Evolutionary conservation across 2,329 filamentous ascomycete species (phyloP).

Genomic region (Epichloe gansuensis): DNA sequence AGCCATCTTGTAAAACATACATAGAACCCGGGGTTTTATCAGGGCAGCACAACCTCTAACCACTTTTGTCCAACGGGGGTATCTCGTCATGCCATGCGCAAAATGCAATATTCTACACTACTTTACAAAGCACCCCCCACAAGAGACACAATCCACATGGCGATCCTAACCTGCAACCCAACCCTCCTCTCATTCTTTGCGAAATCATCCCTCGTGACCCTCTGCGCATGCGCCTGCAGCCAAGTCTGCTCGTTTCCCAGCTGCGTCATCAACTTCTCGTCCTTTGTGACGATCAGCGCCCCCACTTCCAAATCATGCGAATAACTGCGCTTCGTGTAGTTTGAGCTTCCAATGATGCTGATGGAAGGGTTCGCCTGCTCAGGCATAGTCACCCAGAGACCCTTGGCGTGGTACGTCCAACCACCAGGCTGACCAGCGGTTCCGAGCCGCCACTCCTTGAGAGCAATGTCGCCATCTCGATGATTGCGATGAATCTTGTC

Average conservation of each 20-base stretch:
- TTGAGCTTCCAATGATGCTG: constrained; percentile 79
- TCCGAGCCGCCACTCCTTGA: constrained; percentile 82
- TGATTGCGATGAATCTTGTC: constrained; percentile 36
- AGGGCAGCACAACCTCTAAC: neutral
- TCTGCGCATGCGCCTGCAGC: constrained; percentile 60
- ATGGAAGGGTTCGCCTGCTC: constrained; percentile 55
- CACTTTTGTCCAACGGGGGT: neutral
- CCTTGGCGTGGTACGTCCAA: constrained; percentile 98
- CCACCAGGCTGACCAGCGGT: constrained; percentile 68
- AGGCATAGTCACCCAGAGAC: constrained; percentile 74
- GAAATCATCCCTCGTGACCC: constrained; percentile 65
- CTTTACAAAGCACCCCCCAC: constrained; percentile 79
- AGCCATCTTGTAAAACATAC: neutral
- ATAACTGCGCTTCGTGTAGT: constrained; percentile 92
- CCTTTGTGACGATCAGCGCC: constrained; percentile 68
- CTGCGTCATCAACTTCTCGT: constrained; percentile 56
- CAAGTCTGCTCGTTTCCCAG: constrained; percentile 71
- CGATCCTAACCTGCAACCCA: constrained; percentile 68
- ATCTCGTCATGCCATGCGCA: constrained; percentile 1
- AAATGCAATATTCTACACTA: constrained; percentile 4
- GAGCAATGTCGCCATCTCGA: constrained; percentile 44
- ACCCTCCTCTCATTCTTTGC: constrained; percentile 71
- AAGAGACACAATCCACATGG: constrained; percentile 85
- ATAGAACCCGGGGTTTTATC: neutral
- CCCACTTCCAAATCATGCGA: constrained; percentile 84